These are phyloP conservation scores for Candida dajiaensis DNA, from an alignment of 805 yeast species.

Conservation along the genomic window DNA sequence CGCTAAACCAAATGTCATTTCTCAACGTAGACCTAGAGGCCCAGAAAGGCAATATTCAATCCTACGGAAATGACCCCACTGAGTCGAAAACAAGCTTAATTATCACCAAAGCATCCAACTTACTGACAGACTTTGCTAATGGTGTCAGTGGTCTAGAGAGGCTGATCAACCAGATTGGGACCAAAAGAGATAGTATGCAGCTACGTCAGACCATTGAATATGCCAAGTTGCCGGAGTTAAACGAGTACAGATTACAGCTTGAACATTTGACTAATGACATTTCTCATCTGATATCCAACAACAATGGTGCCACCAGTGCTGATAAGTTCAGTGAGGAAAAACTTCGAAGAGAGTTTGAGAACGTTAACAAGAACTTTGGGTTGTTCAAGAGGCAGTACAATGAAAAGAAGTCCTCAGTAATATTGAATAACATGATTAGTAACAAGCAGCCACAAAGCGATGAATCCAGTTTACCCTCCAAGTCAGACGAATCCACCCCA, in stretches of 20 bases:
- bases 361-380: constrained; percentile 41
- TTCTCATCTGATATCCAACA: constrained; percentile 16
- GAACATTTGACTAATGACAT: constrained; percentile 27
- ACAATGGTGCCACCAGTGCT: constrained; percentile 9
- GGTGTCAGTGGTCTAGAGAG: constrained; percentile 46
- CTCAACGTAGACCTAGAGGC: constrained; percentile 26
- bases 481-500: constrained; percentile 17
- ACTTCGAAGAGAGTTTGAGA: constrained; percentile 49
- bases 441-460: constrained; percentile 15
- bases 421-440: constrained; percentile 26
- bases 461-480: constrained; percentile 11
- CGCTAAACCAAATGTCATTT: constrained; percentile 19
- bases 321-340: constrained; percentile 31
- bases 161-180: constrained; percentile 45
- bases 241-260: constrained; percentile 26
- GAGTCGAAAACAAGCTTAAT: constrained; percentile 17
- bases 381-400: constrained; percentile 39
- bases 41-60: constrained; percentile 8
- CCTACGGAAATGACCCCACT: background rate
- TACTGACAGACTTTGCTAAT: constrained; percentile 37
- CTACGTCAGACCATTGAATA: constrained; percentile 29
- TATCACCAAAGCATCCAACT: constrained; percentile 21
- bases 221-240: constrained; percentile 13
- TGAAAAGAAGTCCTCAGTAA: constrained; percentile 39
- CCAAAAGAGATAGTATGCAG: constrained; percentile 33